These are phyloP conservation scores for Monilinia polystroma DNA, from an alignment of 2,329 filamentous ascomycete genomes.

Conservation along the genomic window DNA sequence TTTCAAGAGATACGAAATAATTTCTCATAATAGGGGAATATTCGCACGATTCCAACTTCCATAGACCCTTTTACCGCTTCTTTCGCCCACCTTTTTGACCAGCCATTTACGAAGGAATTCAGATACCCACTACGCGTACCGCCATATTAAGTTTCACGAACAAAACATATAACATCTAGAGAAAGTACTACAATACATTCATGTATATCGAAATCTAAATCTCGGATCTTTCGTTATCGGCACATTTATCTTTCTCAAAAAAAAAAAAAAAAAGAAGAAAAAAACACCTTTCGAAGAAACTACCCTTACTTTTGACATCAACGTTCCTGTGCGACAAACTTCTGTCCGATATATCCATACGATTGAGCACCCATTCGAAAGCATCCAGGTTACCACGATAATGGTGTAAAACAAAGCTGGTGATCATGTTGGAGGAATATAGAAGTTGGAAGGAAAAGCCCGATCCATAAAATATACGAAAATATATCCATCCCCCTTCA, in stretches of 20 bases:
- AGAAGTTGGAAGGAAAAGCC: constrained; percentile 25
- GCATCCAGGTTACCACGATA: constrained; percentile 12
- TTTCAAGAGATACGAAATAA: constrained; percentile 7
- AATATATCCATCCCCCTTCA: constrained; percentile 5
- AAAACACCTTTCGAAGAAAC: background rate
- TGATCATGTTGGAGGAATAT: constrained; percentile 25
- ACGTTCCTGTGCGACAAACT: constrained; percentile 7
- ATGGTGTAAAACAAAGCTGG: constrained; percentile 20
- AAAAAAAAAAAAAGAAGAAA: too few species aligned
- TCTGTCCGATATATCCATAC: background rate
- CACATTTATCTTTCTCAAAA: background rate
- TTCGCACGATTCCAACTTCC: constrained; percentile 3
- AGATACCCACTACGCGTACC: constrained; percentile 20
- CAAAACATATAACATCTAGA: constrained; percentile 17
- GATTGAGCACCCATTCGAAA: background rate
- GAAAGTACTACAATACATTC: constrained; percentile 5
- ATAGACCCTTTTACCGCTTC: constrained; percentile 22
- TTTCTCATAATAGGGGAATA: constrained; percentile 15
- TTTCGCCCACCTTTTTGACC: constrained; percentile 24
- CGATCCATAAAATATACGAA: constrained; percentile 22
- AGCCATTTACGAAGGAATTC: constrained; percentile 18
- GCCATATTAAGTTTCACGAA: constrained; percentile 17
- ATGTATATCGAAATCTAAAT: constrained; percentile 3
- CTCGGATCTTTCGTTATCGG: constrained; percentile 5
- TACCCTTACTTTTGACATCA: constrained; percentile 5